phyloP scores from a whole-genome alignment of 176 grass and related monocot genomes.

The Oropetium thomaeum region DNA sequence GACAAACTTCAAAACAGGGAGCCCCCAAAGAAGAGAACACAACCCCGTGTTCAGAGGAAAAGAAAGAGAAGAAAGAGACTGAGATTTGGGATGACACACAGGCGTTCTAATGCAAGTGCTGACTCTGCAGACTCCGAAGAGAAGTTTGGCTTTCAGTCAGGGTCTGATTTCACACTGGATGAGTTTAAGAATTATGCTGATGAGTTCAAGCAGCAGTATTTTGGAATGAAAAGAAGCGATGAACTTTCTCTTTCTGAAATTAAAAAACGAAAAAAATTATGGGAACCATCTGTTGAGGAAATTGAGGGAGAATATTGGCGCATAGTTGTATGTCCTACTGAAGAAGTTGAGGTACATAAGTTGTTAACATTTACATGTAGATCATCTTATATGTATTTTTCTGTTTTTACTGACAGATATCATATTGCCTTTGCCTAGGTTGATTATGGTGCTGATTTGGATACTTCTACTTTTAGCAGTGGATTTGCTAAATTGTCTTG shows the following conservation, averaged over 20 bases:
- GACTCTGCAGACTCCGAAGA: slow-evolving; percentile 58
- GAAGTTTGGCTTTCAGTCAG: slow-evolving; percentile 97
- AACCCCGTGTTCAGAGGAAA: slow-evolving; percentile 61
- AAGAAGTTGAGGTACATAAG: slow-evolving; percentile 77
- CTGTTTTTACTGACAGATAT: slow-evolving; percentile 21
- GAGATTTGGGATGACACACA: slow-evolving; percentile 84
- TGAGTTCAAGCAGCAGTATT: slow-evolving; percentile 75
- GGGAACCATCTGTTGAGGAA: slow-evolving; percentile 69
- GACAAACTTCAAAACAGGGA: slow-evolving; percentile 95
- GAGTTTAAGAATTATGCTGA: slow-evolving; percentile 64
- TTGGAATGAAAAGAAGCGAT: slow-evolving; percentile 55
- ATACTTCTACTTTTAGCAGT: slow-evolving; percentile 78
- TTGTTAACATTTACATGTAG: not conserved
- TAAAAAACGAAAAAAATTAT: slow-evolving; percentile 43
- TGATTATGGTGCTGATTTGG: slow-evolving; percentile 91
- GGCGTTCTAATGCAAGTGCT: slow-evolving; percentile 37
- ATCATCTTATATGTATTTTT: slow-evolving; percentile 13
- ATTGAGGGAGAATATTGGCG: slow-evolving; percentile 99
- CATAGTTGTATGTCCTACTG: slow-evolving; percentile 74
- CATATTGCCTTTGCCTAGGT: slow-evolving; percentile 54
- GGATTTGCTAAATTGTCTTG: slow-evolving; percentile 58
- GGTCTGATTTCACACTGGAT: slow-evolving; percentile 79
- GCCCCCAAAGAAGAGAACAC: slow-evolving; percentile 59
- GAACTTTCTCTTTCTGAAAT: slow-evolving; percentile 55
- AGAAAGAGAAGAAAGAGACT: slow-evolving; percentile 76